Evolutionary conservation across 1,284 basidiomycete genomes (phyloP).

Genomic region (Xanthoconium separans): DNA sequence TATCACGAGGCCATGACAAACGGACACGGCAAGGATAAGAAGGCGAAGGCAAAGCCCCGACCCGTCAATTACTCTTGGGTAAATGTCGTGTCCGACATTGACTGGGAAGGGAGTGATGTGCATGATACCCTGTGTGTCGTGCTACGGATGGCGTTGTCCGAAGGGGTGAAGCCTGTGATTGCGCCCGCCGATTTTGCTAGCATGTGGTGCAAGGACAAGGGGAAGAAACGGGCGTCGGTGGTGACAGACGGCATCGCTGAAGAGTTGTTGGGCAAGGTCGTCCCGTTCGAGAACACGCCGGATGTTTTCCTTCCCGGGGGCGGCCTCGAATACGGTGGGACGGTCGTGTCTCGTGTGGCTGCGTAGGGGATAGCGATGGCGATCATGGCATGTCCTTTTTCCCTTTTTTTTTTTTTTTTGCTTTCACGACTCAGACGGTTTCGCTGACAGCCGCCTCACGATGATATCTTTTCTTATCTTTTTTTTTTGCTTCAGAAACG

Average conservation of each 20-base stretch:
- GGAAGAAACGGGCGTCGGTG: conserved; percentile 20
- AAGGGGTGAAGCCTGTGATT: conserved; percentile 44
- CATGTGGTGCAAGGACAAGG: conserved; percentile 18
- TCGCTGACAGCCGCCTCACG: background rate
- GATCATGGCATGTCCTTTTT: background rate
- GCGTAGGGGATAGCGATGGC: conserved; percentile 13
- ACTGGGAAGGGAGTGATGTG: conserved; percentile 76
- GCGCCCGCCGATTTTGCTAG: conserved; percentile 26
- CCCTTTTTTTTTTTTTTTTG: background rate
- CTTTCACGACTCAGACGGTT: background rate
- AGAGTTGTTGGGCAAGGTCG: conserved; percentile 22
- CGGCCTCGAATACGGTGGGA: conserved; percentile 31
- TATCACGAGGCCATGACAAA: conserved; percentile 26
- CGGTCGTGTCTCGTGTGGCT: conserved; percentile 33
- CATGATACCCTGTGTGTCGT: conserved; percentile 62
- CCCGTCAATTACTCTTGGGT: conserved; percentile 73
- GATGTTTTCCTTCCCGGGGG: conserved; percentile 35
- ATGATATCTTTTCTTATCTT: background rate
- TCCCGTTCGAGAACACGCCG: conserved; percentile 43
- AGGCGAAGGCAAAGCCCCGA: conserved; percentile 31
- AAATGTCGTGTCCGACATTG: conserved; percentile 68
- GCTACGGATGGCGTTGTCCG: conserved; percentile 47
- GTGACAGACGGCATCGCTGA: conserved; percentile 26
- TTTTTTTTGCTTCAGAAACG: conserved; percentile 1
- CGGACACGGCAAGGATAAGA: conserved; percentile 24